phyloP scores from a whole-genome alignment of 805 yeast species.

The Candida tibetensis region DNA sequence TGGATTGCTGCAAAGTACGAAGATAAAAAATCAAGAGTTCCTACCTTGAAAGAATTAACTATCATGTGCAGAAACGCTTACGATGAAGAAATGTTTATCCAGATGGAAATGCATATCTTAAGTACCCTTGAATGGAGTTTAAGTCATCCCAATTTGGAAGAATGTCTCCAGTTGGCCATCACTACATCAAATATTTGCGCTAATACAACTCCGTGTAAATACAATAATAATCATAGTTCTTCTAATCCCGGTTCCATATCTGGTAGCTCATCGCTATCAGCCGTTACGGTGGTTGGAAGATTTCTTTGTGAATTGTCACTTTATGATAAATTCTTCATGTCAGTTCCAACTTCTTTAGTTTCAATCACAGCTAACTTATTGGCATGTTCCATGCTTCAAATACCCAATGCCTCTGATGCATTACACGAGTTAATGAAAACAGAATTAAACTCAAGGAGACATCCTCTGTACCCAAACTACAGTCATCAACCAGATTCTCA shows the following conservation, averaged over 20 bases:
- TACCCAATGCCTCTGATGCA: slow-evolving; percentile 41
- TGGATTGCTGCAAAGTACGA: slow-evolving; percentile 54
- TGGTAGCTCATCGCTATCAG: slow-evolving; percentile 39
- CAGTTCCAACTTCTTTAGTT: slow-evolving; percentile 44
- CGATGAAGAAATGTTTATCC: slow-evolving; percentile 51
- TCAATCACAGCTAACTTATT: slow-evolving; percentile 49
- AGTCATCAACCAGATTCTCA: background rate
- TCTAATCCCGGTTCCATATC: slow-evolving; percentile 7
- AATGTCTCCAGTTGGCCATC: slow-evolving; percentile 45
- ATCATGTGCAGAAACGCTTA: slow-evolving; percentile 59
- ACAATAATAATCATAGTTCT: slow-evolving; percentile 14
- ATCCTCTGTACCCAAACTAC: background rate
- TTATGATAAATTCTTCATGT: slow-evolving; percentile 48
- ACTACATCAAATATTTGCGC: slow-evolving; percentile 23
- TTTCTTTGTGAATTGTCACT: slow-evolving; percentile 54
- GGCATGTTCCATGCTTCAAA: slow-evolving; percentile 53
- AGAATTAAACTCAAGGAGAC: slow-evolving; percentile 5
- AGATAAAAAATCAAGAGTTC: slow-evolving; percentile 58
- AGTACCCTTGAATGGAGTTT: slow-evolving; percentile 43
- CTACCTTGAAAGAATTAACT: slow-evolving; percentile 51
- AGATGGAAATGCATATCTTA: slow-evolving; percentile 45
- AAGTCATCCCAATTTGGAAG: slow-evolving; percentile 51
- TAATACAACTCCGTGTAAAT: slow-evolving; percentile 25
- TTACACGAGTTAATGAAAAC: slow-evolving; percentile 23
- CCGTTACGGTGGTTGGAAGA: slow-evolving; percentile 52